phyloP scores from a whole-genome alignment of 768 basidiomycete genomes.

The Hypsizygus marmoreus region DNA sequence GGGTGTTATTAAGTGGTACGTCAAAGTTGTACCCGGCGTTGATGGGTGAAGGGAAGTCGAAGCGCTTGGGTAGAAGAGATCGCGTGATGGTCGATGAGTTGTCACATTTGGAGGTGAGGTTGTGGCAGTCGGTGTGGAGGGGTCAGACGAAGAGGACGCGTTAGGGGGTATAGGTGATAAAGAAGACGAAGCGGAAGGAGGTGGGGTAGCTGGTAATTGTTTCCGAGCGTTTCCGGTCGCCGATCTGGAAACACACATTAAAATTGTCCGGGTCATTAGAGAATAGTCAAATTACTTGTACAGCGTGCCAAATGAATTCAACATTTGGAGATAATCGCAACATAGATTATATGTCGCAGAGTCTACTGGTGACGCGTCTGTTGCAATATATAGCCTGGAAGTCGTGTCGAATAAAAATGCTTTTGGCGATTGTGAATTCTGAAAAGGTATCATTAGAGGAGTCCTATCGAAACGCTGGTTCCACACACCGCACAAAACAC shows the following conservation, averaged over 20 bases:
- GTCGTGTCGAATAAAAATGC: conserved; percentile 89
- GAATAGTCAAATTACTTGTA: conserved; percentile 62
- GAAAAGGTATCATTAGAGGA: conserved; percentile 12
- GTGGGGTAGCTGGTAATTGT: conserved; percentile 24
- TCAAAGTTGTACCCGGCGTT: conserved; percentile 71
- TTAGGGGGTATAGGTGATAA: conserved; percentile 20
- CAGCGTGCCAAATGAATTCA: conserved; percentile 82
- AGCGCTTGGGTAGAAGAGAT: conserved; percentile 69
- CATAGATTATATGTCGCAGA: conserved; percentile 85
- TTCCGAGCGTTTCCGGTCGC: conserved; percentile 30
- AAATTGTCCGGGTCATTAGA: background rate
- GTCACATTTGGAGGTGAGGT: conserved; percentile 6
- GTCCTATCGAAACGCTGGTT: background rate
- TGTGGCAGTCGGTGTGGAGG: conserved; percentile 16
- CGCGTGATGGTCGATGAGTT: conserved; percentile 30
- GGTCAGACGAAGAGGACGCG: conserved; percentile 19
- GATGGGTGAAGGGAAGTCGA: conserved; percentile 62
- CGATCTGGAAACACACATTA: conserved; percentile 25
- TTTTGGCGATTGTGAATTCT: conserved; percentile 94
- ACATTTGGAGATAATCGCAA: conserved; percentile 87
- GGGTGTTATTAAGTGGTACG: conserved; percentile 80
- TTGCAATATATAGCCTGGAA: conserved; percentile 88
- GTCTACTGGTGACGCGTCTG: conserved; percentile 91
- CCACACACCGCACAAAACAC: conserved; percentile 72
- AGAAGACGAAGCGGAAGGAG: conserved; percentile 26